phyloP scores from a whole-genome alignment of 2,329 filamentous ascomycete genomes.

The Zasmidium cellare region DNA sequence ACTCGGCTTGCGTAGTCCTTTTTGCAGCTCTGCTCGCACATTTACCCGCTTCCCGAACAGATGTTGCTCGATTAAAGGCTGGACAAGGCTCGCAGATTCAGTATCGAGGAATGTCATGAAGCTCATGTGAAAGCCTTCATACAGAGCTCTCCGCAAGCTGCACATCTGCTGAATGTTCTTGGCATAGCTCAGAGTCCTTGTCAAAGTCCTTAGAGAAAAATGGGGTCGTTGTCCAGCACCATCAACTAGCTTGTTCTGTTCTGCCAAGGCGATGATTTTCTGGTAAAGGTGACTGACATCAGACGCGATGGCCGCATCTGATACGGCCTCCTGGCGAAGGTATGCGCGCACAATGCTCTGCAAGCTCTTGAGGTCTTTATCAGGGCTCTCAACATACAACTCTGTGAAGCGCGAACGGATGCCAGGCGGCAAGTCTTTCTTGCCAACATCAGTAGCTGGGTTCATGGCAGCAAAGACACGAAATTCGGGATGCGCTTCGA shows the following conservation, averaged over 20 bases:
- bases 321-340: conserved; percentile 66
- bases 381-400: conserved; percentile 88
- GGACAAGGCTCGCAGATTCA: conserved; percentile 75
- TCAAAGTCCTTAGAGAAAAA: conserved; percentile 93
- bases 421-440: conserved; percentile 86
- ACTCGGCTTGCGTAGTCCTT: conserved; percentile 72
- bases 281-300: conserved; percentile 87
- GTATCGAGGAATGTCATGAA: conserved; percentile 87
- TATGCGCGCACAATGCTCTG: conserved; percentile 87
- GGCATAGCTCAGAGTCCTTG: conserved; percentile 84
- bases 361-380: conserved; percentile 82
- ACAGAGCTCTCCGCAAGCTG: conserved; percentile 80
- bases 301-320: conserved; percentile 71
- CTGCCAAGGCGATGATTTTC: conserved; percentile 77
- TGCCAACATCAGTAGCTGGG: conserved; percentile 94
- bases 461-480: conserved; percentile 99
- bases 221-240: conserved; percentile 94
- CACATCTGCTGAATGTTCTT: conserved; percentile 81
- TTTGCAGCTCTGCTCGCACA: conserved; percentile 70
- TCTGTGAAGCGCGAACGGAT: conserved; percentile 93
- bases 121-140: conserved; percentile 97
- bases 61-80: conserved; percentile 77
- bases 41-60: conserved; percentile 72
- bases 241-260: conserved; percentile 84
- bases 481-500: conserved; percentile 88